A percentile compares a stretch with the other conserved stretches of the same genome.
Conservation (phyloP, 2,329 filamentous ascomycete species). For the Aspergillus niger region DNA sequence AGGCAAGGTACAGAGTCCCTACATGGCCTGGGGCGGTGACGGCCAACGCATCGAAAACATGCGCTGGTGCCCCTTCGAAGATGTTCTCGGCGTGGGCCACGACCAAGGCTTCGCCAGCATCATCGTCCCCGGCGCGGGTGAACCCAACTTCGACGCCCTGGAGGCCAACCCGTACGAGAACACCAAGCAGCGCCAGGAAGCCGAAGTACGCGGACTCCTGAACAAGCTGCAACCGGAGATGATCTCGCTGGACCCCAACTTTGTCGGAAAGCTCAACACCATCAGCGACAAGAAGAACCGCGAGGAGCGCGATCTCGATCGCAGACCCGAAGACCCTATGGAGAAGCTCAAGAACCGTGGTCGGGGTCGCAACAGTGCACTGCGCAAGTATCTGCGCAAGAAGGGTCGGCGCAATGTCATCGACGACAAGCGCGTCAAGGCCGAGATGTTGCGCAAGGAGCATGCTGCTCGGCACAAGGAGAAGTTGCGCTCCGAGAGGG, state of each 20-base stretch:
- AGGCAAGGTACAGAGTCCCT: slow-evolving; percentile 80
- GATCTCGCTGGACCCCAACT: slow-evolving; percentile 92
- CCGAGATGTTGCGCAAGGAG: slow-evolving; percentile 76
- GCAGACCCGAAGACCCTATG: slow-evolving; percentile 61
- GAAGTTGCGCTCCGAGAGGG: slow-evolving; percentile 65
- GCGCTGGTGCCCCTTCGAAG: slow-evolving; percentile 92
- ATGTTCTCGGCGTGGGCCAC: slow-evolving; percentile 84
- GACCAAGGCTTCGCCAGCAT: slow-evolving; percentile 84
- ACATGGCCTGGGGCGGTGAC: slow-evolving; percentile 90
- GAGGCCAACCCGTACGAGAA: slow-evolving; percentile 97
- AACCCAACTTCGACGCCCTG: slow-evolving; percentile 92
- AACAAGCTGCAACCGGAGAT: slow-evolving; percentile 97
- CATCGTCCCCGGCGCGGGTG: slow-evolving; percentile 90
- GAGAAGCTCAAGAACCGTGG: slow-evolving; percentile 71
- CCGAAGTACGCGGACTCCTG: slow-evolving; percentile 83
- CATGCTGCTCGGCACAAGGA: slow-evolving; percentile 69
- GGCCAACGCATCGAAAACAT: slow-evolving; percentile 78
- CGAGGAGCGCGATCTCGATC: slow-evolving; percentile 78
- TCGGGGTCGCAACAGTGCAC: slow-evolving; percentile 82
- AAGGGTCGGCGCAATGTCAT: slow-evolving; percentile 91
- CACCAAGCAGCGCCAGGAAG: slow-evolving; percentile 85
- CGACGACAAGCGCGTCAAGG: slow-evolving; percentile 87
- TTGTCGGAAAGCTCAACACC: slow-evolving; percentile 83
- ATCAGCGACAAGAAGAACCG: slow-evolving; percentile 75
- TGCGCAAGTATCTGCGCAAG: slow-evolving; percentile 88